Conservation (phyloP, 2,329 filamentous ascomycete species). For the Aspergillus uvarum region DNA sequence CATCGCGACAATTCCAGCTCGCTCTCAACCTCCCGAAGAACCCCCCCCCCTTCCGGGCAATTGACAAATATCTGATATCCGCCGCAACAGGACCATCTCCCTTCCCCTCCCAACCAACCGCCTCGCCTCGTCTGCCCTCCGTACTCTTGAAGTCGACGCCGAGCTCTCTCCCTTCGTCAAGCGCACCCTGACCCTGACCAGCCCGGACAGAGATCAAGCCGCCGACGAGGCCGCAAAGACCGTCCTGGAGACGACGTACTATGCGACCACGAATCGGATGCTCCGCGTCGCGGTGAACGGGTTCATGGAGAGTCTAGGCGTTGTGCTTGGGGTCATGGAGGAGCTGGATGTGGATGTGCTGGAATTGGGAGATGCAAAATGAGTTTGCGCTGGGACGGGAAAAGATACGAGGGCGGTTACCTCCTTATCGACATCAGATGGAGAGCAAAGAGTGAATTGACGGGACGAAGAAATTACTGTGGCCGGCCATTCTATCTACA, state of each 20-base stretch:
- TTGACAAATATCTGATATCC: constrained; percentile 3
- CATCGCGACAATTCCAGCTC: constrained; percentile 4
- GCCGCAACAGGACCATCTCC: constrained; percentile 61
- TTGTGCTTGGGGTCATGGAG: constrained; percentile 86
- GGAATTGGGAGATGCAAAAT: constrained; percentile 38
- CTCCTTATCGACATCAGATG: neutral
- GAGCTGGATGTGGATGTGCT: constrained; percentile 84
- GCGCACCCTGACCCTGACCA: constrained; percentile 64
- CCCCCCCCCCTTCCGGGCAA: constrained; percentile 3
- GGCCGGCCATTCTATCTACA: neutral
- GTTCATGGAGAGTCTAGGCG: constrained; percentile 85
- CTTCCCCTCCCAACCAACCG: constrained; percentile 79
- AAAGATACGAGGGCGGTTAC: neutral
- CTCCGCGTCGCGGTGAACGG: constrained; percentile 92
- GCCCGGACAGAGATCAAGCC: constrained; percentile 25
- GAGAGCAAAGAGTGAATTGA: neutral
- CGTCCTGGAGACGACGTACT: constrained; percentile 73
- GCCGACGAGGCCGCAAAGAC: constrained; percentile 39
- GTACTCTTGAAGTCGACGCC: constrained; percentile 77
- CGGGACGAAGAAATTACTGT: neutral
- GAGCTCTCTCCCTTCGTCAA: constrained; percentile 84
- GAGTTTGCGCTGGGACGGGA: constrained; percentile 10
- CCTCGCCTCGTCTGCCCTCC: constrained; percentile 72
- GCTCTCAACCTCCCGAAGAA: constrained; percentile 1
- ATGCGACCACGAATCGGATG: constrained; percentile 92